Base-by-base conservation (phyloP, 148 eudicot species). In the Polygonum maritimum region DNA sequence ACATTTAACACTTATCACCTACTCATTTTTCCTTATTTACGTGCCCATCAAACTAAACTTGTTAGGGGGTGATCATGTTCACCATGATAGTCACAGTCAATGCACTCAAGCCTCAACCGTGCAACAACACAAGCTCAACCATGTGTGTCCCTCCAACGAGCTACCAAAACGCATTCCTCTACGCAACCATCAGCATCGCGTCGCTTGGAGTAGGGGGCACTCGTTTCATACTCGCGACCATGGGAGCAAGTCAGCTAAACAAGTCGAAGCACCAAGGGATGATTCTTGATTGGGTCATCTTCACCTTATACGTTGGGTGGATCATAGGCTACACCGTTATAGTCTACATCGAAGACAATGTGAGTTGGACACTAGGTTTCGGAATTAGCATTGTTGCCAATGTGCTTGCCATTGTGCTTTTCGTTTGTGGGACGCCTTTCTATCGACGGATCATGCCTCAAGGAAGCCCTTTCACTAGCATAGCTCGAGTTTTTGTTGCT, bases 381-480 rank as follows among this genome's bases (percentile, higher is more conserved):
- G 76, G 41, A 21, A 51, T 87, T 41, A 80, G 82, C 73, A 76
- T 81, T 19, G 85, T 54, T 49, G 83, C 87, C 0, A 85, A 83
- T 74, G 35, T 77, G 4, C 33, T 76, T 57, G 88, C 78, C 44
- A 47, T 84, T 18, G 51, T 58, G 19, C 76, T 87, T 15, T 83
- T 87, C 71, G 16, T 85, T 3, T 38, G 60, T 3, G 90, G 90
- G 21, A 79, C 78, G 22, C 76, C 39, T 12, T 44, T 83, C 4
- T 87, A 87, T 48, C 77, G 76, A 14, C 78, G 72, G 51, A 14
- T 78, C 12, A 80, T 77, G 71, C 76, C 75, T 51, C 77, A 84
- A 76, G 86, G 87, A 22, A 85, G 85, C 77, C 91, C 91, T 60
- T 85, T 82, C 52, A 75, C 77, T 38, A 84, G 88, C 84, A 80